Conservation (phyloP, 2,329 filamentous ascomycete species). For the Botrytis sinoallii region DNA sequence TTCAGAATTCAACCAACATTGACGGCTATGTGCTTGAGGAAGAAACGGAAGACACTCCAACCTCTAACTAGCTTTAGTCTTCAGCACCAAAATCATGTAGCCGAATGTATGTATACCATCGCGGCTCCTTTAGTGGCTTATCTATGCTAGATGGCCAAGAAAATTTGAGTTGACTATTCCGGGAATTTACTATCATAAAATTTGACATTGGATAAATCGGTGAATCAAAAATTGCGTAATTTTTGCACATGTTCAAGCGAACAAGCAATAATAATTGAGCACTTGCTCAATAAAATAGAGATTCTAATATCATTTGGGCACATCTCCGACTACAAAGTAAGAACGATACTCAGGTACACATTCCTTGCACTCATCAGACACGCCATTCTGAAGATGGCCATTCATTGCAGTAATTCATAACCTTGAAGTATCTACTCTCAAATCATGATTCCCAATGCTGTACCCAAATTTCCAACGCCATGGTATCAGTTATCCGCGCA, state of each 20-base stretch:
- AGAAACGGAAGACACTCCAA: no score
- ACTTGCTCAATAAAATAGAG: neutral
- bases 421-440: neutral
- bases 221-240: neutral
- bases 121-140: no score
- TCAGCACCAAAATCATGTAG: no score
- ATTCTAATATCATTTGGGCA: neutral
- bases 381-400: neutral
- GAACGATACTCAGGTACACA: neutral
- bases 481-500: constrained; percentile 14
- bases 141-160: no score
- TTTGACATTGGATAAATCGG: neutral
- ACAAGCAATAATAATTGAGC: neutral
- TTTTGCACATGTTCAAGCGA: neutral
- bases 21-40: no score
- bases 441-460: neutral
- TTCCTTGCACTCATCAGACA: neutral
- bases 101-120: no score
- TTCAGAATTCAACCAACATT: no score
- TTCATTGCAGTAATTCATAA: neutral
- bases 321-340: neutral
- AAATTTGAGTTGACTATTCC: no score
- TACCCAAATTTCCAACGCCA: neutral
- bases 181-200: neutral
- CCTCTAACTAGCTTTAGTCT: no score